Base-by-base conservation (phyloP, 345 rosid species). In the Linum tenue region DNA sequence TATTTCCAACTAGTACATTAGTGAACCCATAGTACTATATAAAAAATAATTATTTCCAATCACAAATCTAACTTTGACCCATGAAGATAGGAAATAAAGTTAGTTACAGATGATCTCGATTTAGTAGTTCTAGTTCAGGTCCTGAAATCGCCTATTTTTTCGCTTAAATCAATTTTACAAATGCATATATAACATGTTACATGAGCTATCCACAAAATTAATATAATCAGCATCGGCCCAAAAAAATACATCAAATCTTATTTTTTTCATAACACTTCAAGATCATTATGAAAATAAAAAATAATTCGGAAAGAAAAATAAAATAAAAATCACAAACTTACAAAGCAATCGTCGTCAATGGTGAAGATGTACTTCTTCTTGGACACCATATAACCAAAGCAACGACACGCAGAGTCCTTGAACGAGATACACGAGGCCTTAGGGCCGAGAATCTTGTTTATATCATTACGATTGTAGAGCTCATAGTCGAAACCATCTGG, bases 361-460 rank as follows among this genome's bases (percentile, higher is more conserved):
- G 98, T 92, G 86, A 70, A 92, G 76, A 92, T 83, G 63, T 92
- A 92, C 83, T 92, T 92, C 88, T 92, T 92, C 85, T 87, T 92
- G 75, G 98, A 92, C 48, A 92, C 83, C 98, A 92, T 89, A 77
- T 86, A 92, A 4, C 98, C 98, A 71, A 92, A 92, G 85, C 97
- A 89, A 3, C 98, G 87, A 65, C 98, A 92, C 67, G 97, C 97
- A 15, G 97, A 90, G 79, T 92, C 98, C 85, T 90, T 90, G 70
- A 90, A 92, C 41, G 98, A 92, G 64, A 92, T 92, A 70, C 98
- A 92, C 7, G 91, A 84, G 36, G 98, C 97, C 86, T 83, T 92
- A 1, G 98, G 96, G 37, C 98, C 97, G 10, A 92, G 79, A 67
- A 92, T 85, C 69, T 81, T 74, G 75, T 92, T 87, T 40, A 92